Percentiles rank a stretch among this genome's conserved stretches.
Conservation (phyloP, 257 asterid species). For the Penstemon eatonii region DNA sequence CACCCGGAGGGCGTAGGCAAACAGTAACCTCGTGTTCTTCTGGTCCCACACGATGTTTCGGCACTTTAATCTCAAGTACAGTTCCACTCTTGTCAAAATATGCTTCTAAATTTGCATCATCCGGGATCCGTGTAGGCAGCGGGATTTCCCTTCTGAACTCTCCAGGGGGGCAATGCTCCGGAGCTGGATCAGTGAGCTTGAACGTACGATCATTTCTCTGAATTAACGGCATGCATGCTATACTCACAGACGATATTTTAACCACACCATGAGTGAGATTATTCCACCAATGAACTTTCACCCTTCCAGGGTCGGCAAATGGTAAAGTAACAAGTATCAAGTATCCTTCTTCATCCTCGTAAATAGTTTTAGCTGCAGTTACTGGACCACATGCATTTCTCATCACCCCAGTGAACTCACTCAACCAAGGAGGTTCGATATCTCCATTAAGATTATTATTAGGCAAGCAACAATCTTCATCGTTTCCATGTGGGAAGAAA, state of each 20-base stretch:
- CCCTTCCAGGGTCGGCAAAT: conserved; percentile 78
- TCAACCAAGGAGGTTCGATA: conserved; percentile 65
- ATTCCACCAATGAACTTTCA: conserved; percentile 90
- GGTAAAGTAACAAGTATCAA: conserved; percentile 75
- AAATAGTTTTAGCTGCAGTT: conserved; percentile 75
- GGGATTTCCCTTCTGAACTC: conserved; percentile 82
- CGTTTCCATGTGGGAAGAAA: conserved; percentile 47
- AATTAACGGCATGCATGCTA: conserved; percentile 62
- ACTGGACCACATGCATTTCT: conserved; percentile 75
- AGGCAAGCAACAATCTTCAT: conserved; percentile 47
- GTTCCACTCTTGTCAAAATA: conserved; percentile 80
- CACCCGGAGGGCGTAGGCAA: conserved; percentile 67
- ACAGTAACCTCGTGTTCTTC: conserved; percentile 94
- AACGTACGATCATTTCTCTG: conserved; percentile 78
- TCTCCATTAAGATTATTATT: conserved; percentile 28
- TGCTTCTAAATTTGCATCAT: conserved; percentile 84
- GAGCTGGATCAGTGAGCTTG: conserved; percentile 61
- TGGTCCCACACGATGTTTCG: conserved; percentile 68
- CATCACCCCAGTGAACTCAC: conserved; percentile 69
- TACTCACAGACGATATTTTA: conserved; percentile 69
- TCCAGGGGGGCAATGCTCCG: conserved; percentile 93
- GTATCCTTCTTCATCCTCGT: conserved; percentile 79
- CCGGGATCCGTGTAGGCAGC: conserved; percentile 85
- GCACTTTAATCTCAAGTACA: conserved; percentile 81
- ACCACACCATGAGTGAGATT: conserved; percentile 72